Percentiles rank a stretch among this genome's conserved stretches.
phyloP scores from a whole-genome alignment of 768 basidiomycete genomes.

The Auricularia sp. region DNA sequence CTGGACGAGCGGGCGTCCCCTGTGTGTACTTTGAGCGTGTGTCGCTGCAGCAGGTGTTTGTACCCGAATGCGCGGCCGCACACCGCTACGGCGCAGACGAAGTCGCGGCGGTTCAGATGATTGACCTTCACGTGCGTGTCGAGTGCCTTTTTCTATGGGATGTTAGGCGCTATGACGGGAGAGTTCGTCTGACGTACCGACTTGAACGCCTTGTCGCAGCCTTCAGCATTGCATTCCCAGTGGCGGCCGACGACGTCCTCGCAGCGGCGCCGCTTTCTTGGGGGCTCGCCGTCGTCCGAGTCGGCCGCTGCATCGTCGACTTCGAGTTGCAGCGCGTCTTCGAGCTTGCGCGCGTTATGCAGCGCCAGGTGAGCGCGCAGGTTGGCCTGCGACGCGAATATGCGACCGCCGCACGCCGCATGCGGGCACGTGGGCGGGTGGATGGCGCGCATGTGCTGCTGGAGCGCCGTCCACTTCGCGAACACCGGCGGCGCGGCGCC shows the following conservation, averaged over 20 bases:
- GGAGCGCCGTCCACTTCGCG: constrained; percentile 79
- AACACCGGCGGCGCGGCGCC: constrained; percentile 41
- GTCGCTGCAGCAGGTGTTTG: constrained; percentile 74
- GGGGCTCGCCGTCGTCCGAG: constrained; percentile 17
- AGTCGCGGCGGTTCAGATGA: constrained; percentile 66
- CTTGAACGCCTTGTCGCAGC: constrained; percentile 79
- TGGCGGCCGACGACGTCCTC: constrained; percentile 68
- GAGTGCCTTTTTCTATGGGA: constrained; percentile 63
- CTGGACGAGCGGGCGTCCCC: constrained; percentile 10
- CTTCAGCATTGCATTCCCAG: constrained; percentile 57
- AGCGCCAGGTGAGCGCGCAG: constrained; percentile 73
- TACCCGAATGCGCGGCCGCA: constrained; percentile 72
- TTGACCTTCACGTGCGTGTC: constrained; percentile 57
- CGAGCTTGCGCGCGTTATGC: constrained; percentile 61
- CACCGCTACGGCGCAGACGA: constrained; percentile 45
- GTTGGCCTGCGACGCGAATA: constrained; percentile 62
- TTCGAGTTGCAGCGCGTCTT: constrained; percentile 27
- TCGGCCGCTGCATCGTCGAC: constrained; percentile 12
- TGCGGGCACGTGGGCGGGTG: constrained; percentile 81
- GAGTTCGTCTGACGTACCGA: constrained; percentile 38
- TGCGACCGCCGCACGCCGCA: constrained; percentile 55
- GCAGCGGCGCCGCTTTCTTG: constrained; percentile 39
- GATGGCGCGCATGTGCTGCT: constrained; percentile 61
- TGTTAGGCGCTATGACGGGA: neutral
- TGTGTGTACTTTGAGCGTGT: constrained; percentile 45